Percentiles rank a stretch among this genome's conserved stretches.
These are phyloP conservation scores for Debaryomyces hansenii DNA, from an alignment of 805 yeast species.

Conservation along the genomic window DNA sequence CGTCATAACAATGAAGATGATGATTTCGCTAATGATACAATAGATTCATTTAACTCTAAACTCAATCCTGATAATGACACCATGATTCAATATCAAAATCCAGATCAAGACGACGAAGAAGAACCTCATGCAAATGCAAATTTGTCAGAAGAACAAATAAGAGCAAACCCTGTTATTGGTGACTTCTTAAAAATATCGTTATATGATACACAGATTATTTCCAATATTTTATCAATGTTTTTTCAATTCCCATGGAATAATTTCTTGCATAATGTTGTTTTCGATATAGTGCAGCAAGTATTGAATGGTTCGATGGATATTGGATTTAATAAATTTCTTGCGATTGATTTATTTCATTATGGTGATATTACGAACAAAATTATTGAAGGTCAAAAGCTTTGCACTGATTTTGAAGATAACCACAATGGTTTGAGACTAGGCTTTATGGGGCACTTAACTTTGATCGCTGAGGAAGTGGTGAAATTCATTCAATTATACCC, in stretches of 20 bases:
- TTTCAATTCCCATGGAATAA: constrained; percentile 50
- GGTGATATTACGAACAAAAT: constrained; percentile 44
- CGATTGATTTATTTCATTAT: constrained; percentile 58
- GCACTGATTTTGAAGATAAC: constrained; percentile 57
- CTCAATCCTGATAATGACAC: constrained; percentile 21
- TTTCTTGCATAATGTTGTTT: constrained; percentile 47
- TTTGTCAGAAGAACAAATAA: constrained; percentile 41
- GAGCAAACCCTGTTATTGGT: constrained; percentile 45
- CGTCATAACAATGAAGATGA: constrained; percentile 8
- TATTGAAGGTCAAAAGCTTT: constrained; percentile 54
- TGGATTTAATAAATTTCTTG: constrained; percentile 47
- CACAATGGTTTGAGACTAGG: constrained; percentile 69
- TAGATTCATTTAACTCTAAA: constrained; percentile 35
- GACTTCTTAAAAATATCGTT: constrained; percentile 42
- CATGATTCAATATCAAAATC: constrained; percentile 16
- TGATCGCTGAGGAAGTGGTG: constrained; percentile 94
- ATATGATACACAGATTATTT: constrained; percentile 43
- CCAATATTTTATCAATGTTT: constrained; percentile 43
- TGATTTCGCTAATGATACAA: constrained; percentile 25
- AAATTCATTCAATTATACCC: constrained; percentile 63
- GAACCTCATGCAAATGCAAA: constrained; percentile 46
- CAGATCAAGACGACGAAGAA: constrained; percentile 33
- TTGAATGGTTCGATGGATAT: constrained; percentile 49
- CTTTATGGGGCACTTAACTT: constrained; percentile 93
- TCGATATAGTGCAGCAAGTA: constrained; percentile 48